Evolutionary conservation across 257 asterid genomes (phyloP), one percentile per base, ranked within the genome.

Genomic region (Solanum corneliomulleri): DNA sequence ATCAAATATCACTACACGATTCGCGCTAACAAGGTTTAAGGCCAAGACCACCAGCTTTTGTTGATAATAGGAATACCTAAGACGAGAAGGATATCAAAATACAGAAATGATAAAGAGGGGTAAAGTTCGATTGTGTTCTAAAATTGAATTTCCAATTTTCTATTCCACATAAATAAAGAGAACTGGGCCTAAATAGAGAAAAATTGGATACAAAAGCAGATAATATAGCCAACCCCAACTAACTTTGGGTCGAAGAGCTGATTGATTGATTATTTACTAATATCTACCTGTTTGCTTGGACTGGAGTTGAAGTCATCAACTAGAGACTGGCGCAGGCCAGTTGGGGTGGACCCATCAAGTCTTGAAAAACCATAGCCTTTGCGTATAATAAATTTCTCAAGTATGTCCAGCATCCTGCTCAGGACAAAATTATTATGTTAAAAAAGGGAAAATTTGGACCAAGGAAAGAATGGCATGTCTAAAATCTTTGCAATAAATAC

Each of bases 11-110:
- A 97, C 98, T 33, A 97, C 99, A 35, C 98, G 93, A 90, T 97
- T 97, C 60, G 99, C 98, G 86, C 98, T 92, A 3, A 94, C 98
- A 39, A 97, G 99, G 90, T 97, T 97, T 97, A 49, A 97, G 94
- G 27, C 99, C 98, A 74, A 95, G 98, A 86, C 99, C 98, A 69
- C 99, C 99, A 86, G 99, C 99, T 85, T 98, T 92, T 78, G 99
- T 97, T 87, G 99, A 95, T 88, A 97, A 95, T 88, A 95, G 94
- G 89, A 97, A 95, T 88, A 97, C 98, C 98, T 94, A 91, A 87
- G 66, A 44, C 62, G 68, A 47, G 84, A 42, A 87, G 47, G 86
- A 84, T n/a, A 76, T 86, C 23, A 86, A 86, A 45, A 75, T 83
- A 47, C 69, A n/a, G 41, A 76, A 35, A 74, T 15, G 70, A 62